Evolutionary conservation across 257 asterid species (phyloP).

Genomic region (Cynanchum wilfordii): DNA sequence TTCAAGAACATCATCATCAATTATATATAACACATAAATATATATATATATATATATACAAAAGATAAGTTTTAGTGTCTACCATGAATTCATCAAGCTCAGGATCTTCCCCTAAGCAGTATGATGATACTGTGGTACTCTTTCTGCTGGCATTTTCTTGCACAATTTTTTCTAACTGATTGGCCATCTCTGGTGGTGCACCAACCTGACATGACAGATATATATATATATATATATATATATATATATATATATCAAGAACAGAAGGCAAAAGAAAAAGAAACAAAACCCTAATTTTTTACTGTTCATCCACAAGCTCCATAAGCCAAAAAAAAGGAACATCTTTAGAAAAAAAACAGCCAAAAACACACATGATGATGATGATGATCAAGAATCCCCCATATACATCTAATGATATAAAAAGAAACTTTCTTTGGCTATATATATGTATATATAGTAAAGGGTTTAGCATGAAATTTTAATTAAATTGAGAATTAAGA

Average conservation of each 20-base stretch:
- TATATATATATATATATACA: no score
- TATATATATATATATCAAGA: neutral
- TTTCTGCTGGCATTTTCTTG: slow-evolving; percentile 27
- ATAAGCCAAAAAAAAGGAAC: neutral
- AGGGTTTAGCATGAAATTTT: no score
- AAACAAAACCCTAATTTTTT: slow-evolving; percentile 3
- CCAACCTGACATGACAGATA: slow-evolving; percentile 43
- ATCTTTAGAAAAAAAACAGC: neutral
- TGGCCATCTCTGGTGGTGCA: slow-evolving; percentile 50
- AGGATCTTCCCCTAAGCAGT: slow-evolving; percentile 42
- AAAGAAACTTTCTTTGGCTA: neutral
- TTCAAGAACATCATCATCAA: neutral
- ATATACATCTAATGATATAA: no score
- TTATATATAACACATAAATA: no score
- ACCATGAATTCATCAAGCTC: slow-evolving; percentile 69
- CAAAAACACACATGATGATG: neutral
- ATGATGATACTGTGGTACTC: slow-evolving; percentile 16
- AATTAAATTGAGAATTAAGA: no score
- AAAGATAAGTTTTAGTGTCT: slow-evolving; percentile 16
- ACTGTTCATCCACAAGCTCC: neutral
- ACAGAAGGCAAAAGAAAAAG: neutral
- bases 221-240: neutral
- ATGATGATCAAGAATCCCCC: neutral
- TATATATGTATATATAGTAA: no score
- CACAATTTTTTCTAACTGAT: slow-evolving; percentile 43